phyloP scores from a whole-genome alignment of 257 asterid genomes.

The Solanum tacnaense region DNA sequence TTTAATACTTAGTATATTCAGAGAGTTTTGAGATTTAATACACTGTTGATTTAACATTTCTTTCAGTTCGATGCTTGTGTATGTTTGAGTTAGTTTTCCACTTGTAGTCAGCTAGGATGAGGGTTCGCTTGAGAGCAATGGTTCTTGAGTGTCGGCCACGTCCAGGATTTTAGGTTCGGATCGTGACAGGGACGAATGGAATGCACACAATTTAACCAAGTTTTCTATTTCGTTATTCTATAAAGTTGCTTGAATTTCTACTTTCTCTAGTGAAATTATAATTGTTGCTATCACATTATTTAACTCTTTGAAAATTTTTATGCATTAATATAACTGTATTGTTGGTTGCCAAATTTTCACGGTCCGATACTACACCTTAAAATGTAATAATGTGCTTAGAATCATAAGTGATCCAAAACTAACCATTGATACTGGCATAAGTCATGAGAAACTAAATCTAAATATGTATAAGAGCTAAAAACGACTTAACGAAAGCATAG shows the following conservation, averaged over 20 bases:
- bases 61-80: no score
- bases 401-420: background rate
- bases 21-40: background rate
- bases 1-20: no score
- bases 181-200: background rate
- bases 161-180: no score
- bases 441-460: background rate
- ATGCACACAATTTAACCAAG: background rate
- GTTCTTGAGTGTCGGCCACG: no score
- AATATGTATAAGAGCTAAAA: no score
- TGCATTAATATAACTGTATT: no score
- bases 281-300: background rate
- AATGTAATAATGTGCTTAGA: background rate
- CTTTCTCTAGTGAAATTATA: background rate
- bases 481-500: background rate
- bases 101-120: no score
- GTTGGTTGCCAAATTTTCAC: background rate
- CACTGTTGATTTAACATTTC: no score
- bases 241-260: background rate
- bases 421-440: background rate
- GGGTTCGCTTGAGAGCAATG: no score
- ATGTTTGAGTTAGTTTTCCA: no score
- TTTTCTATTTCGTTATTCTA: no score
- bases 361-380: background rate
- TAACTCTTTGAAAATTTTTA: background rate